Evolutionary conservation across 805 yeast species (phyloP).

Genomic region (Gaillardinia entomophila): DNA sequence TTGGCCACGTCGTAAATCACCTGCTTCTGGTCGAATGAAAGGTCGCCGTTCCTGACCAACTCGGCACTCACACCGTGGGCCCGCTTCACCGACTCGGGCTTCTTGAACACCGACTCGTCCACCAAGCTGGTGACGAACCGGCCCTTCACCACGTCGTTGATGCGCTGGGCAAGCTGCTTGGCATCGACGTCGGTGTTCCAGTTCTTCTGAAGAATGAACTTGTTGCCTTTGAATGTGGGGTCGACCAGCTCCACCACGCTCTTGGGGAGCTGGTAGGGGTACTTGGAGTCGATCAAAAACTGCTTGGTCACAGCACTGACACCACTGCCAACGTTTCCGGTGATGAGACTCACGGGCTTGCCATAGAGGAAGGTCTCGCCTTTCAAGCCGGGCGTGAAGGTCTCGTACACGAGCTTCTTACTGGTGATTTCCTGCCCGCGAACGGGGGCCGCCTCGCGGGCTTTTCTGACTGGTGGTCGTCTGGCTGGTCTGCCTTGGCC

Average conservation of each 20-base stretch:
- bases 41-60: conserved; percentile 24
- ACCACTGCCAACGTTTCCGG: conserved; percentile 20
- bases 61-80: conserved; percentile 9
- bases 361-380: conserved; percentile 33
- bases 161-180: conserved; percentile 15
- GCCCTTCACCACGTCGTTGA: conserved; percentile 29
- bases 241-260: conserved; percentile 19
- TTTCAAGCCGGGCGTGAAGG: conserved; percentile 13
- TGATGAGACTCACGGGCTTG: conserved; percentile 24
- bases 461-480: background rate
- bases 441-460: conserved; percentile 3
- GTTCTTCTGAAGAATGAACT: conserved; percentile 27
- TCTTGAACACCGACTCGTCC: conserved; percentile 10
- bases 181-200: conserved; percentile 18
- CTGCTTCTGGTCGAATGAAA: conserved; percentile 21
- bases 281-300: conserved; percentile 30
- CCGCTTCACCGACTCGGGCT: conserved; percentile 2
- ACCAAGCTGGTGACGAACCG: conserved; percentile 4
- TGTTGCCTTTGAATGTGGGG: conserved; percentile 14
- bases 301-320: conserved; percentile 37
- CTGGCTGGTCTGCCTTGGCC: background rate
- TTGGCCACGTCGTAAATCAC: conserved; percentile 23
- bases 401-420: conserved; percentile 3
- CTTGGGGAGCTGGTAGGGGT: conserved; percentile 36
- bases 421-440: background rate